phyloP scores from a whole-genome alignment of 2,329 filamentous ascomycete species.

The Sporothrix schenckii region DNA sequence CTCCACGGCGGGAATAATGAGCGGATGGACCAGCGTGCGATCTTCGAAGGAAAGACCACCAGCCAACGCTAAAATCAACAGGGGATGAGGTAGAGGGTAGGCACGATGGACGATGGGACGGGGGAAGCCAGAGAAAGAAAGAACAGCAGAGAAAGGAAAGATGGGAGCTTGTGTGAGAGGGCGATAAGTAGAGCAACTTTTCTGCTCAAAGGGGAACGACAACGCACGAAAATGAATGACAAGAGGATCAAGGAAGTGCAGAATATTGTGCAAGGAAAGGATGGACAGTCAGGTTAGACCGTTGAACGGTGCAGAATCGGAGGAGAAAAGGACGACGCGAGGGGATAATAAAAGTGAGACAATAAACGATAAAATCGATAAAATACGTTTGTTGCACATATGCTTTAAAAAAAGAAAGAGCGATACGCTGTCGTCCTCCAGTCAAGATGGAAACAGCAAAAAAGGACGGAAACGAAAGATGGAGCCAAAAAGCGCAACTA shows the following conservation, averaged over 20 bases:
- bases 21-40: conserved; percentile 24
- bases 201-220: no score
- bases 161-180: neutral
- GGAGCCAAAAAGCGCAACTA: conserved; percentile 18
- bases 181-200: no score
- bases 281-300: neutral
- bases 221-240: no score
- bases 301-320: conserved; percentile 19
- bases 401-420: neutral
- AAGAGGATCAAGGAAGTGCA: neutral
- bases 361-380: neutral
- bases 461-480: neutral
- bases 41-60: conserved; percentile 24
- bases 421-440: neutral
- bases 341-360: neutral
- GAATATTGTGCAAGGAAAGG: conserved; percentile 1
- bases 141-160: neutral
- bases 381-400: neutral
- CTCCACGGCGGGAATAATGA: neutral
- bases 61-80: conserved; percentile 17
- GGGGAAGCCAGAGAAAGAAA: neutral
- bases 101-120: neutral
- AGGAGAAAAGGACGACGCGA: conserved; percentile 5
- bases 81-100: neutral
- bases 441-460: conserved; percentile 20